Base-by-base conservation (phyloP, 1,139 yeast genomes). In the Barnettozyma hawaiiensis region DNA sequence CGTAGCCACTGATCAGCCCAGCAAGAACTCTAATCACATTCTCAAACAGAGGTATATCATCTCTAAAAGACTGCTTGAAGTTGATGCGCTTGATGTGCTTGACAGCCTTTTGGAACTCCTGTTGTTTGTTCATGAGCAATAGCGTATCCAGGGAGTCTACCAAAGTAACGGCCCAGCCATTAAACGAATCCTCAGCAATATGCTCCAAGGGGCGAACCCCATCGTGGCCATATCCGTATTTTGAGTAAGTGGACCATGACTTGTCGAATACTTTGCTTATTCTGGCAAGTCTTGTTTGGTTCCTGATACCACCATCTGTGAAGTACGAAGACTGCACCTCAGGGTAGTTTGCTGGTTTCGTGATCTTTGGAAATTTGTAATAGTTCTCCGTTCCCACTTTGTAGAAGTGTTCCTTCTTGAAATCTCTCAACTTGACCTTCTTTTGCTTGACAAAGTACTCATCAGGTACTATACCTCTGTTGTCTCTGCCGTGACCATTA, bases 111-210 rank as follows among this genome's bases (percentile, higher is more conserved):
- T 63, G 58, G 41, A 79, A 74, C 53, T 82, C 83, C 4, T 69
- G 71, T 10, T 62, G 56, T 47, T 80, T 69, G 24, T 71, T 81
- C 82, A 84, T 77, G 22, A 85, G 59, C 60, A 70, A 69, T 51
- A 85, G 65, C 0, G 92, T 79, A 55, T 85, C 94, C 43, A 85
- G 61, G 2, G 86, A 70, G 57, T 85, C 94, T 8, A 85, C 78
- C 50, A 83, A 50, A 0, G 76, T 68, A 2, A 73, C 70, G 9
- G 73, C 69, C 74, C 75, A 70, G 2, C 75, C 76, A 24, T 66
- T 60, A 48, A 71, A 72, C 2, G 74, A 67, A 46, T 71, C 65
- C 12, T 52, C 41, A 0, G 63, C 59, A 19, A 43, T 37, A 19
- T 58, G 54, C 0, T 69, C 48, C 1, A 70, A 44, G 1, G 77